A percentile compares a stretch with the other conserved stretches of the same genome.
phyloP scores from a whole-genome alignment of 2,329 filamentous ascomycete genomes.

The Eutypella sp. region DNA sequence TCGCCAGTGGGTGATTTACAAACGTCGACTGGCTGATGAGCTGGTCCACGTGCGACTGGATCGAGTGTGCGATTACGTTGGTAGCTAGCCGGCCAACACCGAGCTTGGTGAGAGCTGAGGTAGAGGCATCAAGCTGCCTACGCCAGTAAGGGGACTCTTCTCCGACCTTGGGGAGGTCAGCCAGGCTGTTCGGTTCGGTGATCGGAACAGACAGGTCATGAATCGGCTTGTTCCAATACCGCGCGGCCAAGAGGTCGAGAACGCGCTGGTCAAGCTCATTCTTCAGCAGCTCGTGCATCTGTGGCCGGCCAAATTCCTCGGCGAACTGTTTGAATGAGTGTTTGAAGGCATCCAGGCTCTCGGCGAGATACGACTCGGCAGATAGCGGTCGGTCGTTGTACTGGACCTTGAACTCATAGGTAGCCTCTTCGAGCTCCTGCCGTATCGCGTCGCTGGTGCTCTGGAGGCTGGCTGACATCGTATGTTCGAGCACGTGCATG shows the following conservation, averaged over 20 bases:
- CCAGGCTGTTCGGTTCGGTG: constrained; percentile 66
- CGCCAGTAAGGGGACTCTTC: constrained; percentile 87
- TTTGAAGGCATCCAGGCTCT: constrained; percentile 93
- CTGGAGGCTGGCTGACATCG: constrained; percentile 89
- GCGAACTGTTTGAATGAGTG: constrained; percentile 95
- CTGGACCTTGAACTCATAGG: constrained; percentile 98
- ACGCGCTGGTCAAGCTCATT: constrained; percentile 91
- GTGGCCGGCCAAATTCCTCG: constrained; percentile 79
- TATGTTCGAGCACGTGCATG: constrained; percentile 94
- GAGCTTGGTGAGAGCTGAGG: constrained; percentile 84
- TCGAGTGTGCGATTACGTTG: constrained; percentile 80
- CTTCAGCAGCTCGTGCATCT: constrained; percentile 88
- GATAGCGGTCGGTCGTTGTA: constrained; percentile 95
- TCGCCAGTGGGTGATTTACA: constrained; percentile 82
- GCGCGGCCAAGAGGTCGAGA: constrained; percentile 82
- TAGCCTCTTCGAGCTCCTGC: constrained; percentile 92
- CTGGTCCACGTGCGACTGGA: constrained; percentile 77
- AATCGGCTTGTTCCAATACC: constrained; percentile 97
- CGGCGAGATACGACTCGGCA: constrained; percentile 92
- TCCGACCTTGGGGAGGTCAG: constrained; percentile 78
- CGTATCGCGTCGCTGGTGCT: constrained; percentile 87
- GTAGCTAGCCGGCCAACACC: constrained; percentile 91
- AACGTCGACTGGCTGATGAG: constrained; percentile 81
- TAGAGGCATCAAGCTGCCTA: constrained; percentile 87
- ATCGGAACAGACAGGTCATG: constrained; percentile 67